These are phyloP conservation scores for Dissophora ornata DNA, from an alignment of 192 early-diverging fungal genomes.

Conservation along the genomic window DNA sequence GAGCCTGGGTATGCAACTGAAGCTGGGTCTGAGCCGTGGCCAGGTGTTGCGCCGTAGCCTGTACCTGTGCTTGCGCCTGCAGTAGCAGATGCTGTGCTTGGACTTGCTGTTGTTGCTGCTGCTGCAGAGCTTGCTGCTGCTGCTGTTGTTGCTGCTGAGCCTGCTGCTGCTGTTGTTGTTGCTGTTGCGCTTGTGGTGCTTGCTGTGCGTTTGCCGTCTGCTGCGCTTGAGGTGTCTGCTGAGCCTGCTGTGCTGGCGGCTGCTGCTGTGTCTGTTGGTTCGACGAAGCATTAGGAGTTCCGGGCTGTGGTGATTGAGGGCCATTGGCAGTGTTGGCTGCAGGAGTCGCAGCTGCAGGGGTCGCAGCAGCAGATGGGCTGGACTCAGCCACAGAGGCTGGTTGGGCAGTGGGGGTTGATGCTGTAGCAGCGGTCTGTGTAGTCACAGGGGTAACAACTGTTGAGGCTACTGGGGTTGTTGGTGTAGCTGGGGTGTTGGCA, in stretches of 20 bases:
- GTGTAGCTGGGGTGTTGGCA: constrained; percentile 42
- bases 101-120: constrained; percentile 27
- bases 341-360: constrained; percentile 18
- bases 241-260: constrained; percentile 16
- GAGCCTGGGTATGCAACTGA: constrained; percentile 32
- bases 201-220: constrained; percentile 10
- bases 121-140: constrained; percentile 21
- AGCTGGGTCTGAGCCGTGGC: constrained; percentile 32
- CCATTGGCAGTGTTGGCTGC: constrained; percentile 24
- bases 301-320: constrained; percentile 40
- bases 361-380: constrained; percentile 22
- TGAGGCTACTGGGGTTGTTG: constrained; percentile 48
- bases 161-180: constrained; percentile 25
- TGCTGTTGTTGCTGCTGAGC: constrained; percentile 34
- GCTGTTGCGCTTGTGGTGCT: constrained; percentile 20
- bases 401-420: constrained; percentile 21
- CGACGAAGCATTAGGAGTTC: constrained; percentile 13
- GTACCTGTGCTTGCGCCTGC: constrained; percentile 39
- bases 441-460: constrained; percentile 25
- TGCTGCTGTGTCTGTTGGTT: constrained; percentile 12
- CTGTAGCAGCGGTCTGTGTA: constrained; percentile 23
- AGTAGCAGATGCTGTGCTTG: constrained; percentile 19
- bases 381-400: constrained; percentile 15
- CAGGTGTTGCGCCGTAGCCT: constrained; percentile 44
- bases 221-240: constrained; percentile 9